Evolutionary conservation across 1,284 basidiomycete species (phyloP).

Genomic region (Moesziomyces sp.): DNA sequence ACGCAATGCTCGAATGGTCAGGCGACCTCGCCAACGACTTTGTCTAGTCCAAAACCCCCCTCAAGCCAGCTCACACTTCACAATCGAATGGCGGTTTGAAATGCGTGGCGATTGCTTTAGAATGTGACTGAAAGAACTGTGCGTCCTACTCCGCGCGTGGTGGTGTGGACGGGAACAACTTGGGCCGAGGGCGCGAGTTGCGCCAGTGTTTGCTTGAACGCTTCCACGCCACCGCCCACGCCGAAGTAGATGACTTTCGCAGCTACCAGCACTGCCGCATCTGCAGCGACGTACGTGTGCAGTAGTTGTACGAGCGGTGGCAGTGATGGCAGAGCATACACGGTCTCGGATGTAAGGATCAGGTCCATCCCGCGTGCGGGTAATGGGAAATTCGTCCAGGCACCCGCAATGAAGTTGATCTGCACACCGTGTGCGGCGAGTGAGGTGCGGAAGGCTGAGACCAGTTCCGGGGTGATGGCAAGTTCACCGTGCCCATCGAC

Average conservation of each 20-base stretch:
- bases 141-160: conserved; percentile 52
- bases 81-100: background rate
- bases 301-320: conserved; percentile 75
- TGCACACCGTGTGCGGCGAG: conserved; percentile 73
- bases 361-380: conserved; percentile 70
- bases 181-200: conserved; percentile 7
- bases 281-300: conserved; percentile 11
- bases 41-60: conserved; percentile 8
- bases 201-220: conserved; percentile 75
- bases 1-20: conserved; percentile 47
- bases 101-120: background rate
- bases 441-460: conserved; percentile 75
- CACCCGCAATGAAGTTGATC: conserved; percentile 82
- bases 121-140: conserved; percentile 47
- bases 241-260: conserved; percentile 96
- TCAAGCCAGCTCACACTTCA: background rate
- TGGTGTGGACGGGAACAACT: conserved; percentile 21
- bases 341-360: conserved; percentile 89
- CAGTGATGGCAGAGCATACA: conserved; percentile 81
- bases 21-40: conserved; percentile 47
- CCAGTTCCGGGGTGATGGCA: conserved; percentile 70
- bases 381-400: conserved; percentile 73
- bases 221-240: conserved; percentile 86
- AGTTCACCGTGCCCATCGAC: conserved; percentile 22
- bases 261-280: conserved; percentile 77